phyloP scores from a whole-genome alignment of 2,329 filamentous ascomycete species.

The Fusarium piperis region DNA sequence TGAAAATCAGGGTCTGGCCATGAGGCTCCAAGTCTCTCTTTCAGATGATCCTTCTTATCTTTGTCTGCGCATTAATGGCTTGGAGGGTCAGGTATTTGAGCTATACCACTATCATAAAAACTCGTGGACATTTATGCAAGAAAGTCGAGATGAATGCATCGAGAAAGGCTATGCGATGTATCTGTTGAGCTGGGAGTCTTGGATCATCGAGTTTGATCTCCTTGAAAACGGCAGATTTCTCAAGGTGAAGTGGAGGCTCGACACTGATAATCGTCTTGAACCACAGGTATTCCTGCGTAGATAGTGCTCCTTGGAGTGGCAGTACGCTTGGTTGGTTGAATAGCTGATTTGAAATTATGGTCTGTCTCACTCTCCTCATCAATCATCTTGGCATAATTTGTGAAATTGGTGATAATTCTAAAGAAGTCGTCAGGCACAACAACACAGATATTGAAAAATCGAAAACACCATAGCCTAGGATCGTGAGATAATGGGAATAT shows the following conservation, averaged over 20 bases:
- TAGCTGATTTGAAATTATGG: too few species aligned
- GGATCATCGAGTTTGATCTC: neutral
- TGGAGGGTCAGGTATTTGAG: neutral
- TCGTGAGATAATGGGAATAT: too few species aligned
- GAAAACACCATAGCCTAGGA: too few species aligned
- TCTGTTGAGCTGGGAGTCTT: neutral
- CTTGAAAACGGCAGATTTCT: neutral
- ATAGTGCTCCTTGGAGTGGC: too few species aligned
- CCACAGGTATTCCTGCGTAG: too few species aligned
- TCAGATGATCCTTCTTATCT: too few species aligned
- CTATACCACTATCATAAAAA: neutral
- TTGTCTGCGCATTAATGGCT: neutral
- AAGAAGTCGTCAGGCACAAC: too few species aligned
- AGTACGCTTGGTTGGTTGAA: too few species aligned
- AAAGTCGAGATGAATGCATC: conserved; percentile 1
- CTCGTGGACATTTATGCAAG: neutral
- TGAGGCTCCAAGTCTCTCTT: neutral
- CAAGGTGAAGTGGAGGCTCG: neutral
- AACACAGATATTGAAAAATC: too few species aligned
- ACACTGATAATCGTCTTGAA: neutral
- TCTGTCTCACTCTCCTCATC: too few species aligned
- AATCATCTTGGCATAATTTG: too few species aligned
- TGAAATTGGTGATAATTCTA: too few species aligned
- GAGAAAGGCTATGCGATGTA: neutral
- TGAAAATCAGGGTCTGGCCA: neutral